Base-by-base conservation (phyloP, 495 filamentous ascomycete species). In the Thermochaetoides thermophila region DNA sequence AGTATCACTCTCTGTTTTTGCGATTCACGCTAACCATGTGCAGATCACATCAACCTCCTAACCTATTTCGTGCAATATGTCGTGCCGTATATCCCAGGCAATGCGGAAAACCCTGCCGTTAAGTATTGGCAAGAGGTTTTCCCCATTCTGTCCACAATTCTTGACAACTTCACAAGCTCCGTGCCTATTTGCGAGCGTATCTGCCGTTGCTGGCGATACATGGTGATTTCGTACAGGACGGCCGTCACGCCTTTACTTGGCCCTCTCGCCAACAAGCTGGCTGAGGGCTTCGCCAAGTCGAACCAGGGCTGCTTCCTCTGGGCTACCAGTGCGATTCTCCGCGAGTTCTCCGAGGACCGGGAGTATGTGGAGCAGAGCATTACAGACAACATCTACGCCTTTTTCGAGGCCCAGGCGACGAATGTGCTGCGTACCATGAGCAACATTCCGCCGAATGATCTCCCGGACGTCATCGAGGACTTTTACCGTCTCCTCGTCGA, bases 401-500 rank as follows among this genome's bases (percentile, higher is more conserved):
- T 99, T 63, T 89, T 92, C 50, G 84, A 95, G 52, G 80, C 82
- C 39, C 89, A 99, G 55, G 76, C 82, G 5, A 72, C 78, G 14
- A 81, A 73, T 19, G 92, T 96, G 59, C 68, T 99, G 32, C 75
- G 81, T 15, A 77, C 81, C 41, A 67, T 99, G 59, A 94, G 84
- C 57, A 81, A 87, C 44, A 52, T 94, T 10, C 71, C 77, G 11
- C 83, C 91, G 8, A 71, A 78, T 46, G 84, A 95, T 42, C 66
- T 96, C 8, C 86, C 91, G 7, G 89, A 99, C 58, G 84, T 99
- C 34, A 96, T 95, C 46, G 89, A 99, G 58, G 89, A 99, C 51
- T 99, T 94, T 61, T 99, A 89, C 67, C 84, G 89, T 17, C 71
- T 99, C 10, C 72, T 83, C 4, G 75, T 79, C 9, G 86, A 96